Base-by-base conservation (phyloP, 2,329 filamentous ascomycete species). In the Penicillium sp. region DNA sequence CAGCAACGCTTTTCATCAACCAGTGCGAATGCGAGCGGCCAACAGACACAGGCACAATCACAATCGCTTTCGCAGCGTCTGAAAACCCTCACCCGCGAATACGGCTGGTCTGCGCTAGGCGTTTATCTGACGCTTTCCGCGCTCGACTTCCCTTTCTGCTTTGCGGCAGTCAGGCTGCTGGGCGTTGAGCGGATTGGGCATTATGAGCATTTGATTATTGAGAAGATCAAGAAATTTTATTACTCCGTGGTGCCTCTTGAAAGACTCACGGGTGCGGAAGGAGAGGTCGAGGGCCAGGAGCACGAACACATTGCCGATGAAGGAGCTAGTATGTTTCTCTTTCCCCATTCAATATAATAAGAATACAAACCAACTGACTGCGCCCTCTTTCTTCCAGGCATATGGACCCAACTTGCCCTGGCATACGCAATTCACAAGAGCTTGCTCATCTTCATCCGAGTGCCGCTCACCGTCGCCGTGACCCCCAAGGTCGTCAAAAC, bases 381-480 rank as follows among this genome's bases (percentile, higher is more conserved):
- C 3, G 3, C n/a, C n/a, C n/a, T 40, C 18, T 8, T 42, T 20
- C 8, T 21, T 21, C 40, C 9, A 87, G 84, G 83, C 66, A 77
- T 88, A 51, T 87, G 84, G 83, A 97, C 94, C 8, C 91, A 97
- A 70, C 79, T 99, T 28, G 91, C 90, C 16, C 82, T 99, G 49
- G 94, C 94, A 12, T 99, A 99, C 69, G 93, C 93, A 26, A 90
- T 99, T 58, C 94, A 99, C 80, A 99, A 99, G 77, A 95, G 89
- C 65, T 91, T 35, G 30, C 30, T 97, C 73, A 97, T 99, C 67
- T 96, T 99, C 73, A 74, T 97, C 63, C 85, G 94, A n/a, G 91
- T 99, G 9, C 94, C 94, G 8, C 76, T 97, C 61, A 94, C 94
- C 1, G 91, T 90, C 12, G 93, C 91, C 2, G 81, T 97, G 33